Percentiles rank a stretch among this genome's conserved stretches.
These are phyloP conservation scores for Westerdykella sp. DNA, from an alignment of 2,329 filamentous ascomycete genomes.

Conservation along the genomic window DNA sequence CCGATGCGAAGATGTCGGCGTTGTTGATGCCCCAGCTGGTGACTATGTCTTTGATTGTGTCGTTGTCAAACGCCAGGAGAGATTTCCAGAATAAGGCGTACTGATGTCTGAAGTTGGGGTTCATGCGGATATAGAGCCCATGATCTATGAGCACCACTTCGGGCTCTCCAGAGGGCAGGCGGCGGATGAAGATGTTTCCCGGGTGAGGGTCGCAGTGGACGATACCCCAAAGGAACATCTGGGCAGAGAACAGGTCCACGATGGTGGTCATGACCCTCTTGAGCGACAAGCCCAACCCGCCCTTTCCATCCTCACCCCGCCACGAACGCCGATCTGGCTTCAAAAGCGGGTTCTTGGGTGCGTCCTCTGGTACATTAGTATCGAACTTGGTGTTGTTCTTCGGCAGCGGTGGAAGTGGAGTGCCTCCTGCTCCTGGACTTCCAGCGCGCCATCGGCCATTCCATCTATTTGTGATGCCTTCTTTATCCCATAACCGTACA, in stretches of 20 bases:
- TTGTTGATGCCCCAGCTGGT: slow-evolving; percentile 80
- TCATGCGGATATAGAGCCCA: slow-evolving; percentile 91
- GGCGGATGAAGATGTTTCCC: slow-evolving; percentile 92
- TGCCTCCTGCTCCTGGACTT: slow-evolving; percentile 69
- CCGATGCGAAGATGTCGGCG: slow-evolving; percentile 83
- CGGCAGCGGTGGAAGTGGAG: slow-evolving; percentile 48
- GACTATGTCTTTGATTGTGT: slow-evolving; percentile 66
- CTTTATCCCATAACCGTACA: slow-evolving; percentile 85
- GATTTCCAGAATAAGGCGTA: slow-evolving; percentile 92
- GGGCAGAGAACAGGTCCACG: slow-evolving; percentile 91
- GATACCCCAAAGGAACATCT: slow-evolving; percentile 95
- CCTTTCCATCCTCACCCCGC: slow-evolving; percentile 64
- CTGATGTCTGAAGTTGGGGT: slow-evolving; percentile 72
- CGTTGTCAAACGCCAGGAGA: slow-evolving; percentile 88
- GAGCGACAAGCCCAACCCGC: slow-evolving; percentile 75
- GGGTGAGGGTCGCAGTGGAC: slow-evolving; percentile 97
- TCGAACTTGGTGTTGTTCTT: slow-evolving; percentile 30
- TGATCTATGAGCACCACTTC: slow-evolving; percentile 97
- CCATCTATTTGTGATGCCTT: slow-evolving; percentile 71
- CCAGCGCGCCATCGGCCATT: slow-evolving; percentile 67
- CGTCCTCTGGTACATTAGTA: slow-evolving; percentile 24
- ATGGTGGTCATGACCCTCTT: slow-evolving; percentile 94
- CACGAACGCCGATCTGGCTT: slow-evolving; percentile 78
- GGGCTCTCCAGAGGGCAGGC: slow-evolving; percentile 70
- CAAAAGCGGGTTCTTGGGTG: slow-evolving; percentile 49